These are phyloP conservation scores for Aspergillus affinis DNA, from an alignment of 495 filamentous ascomycete species.

Conservation along the genomic window DNA sequence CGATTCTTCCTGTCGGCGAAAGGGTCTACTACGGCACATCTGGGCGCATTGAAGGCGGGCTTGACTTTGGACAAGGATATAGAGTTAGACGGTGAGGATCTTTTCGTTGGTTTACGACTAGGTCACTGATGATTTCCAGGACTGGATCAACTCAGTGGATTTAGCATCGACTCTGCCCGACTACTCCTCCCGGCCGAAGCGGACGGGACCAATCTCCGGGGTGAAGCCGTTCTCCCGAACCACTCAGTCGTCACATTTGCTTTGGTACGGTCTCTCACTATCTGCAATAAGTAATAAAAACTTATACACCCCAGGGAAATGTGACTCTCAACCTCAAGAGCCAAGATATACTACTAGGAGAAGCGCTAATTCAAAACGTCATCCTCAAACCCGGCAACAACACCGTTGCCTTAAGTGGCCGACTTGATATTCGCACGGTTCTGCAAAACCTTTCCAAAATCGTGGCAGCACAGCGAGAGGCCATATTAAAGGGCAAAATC, in stretches of 20 bases:
- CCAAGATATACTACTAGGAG: conserved; percentile 38
- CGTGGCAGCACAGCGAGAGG: conserved; percentile 28
- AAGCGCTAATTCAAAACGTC: conserved; percentile 40
- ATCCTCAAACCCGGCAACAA: conserved; percentile 47
- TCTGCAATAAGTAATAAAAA: neutral
- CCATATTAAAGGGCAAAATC: conserved; percentile 37
- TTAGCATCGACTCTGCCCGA: conserved; percentile 40
- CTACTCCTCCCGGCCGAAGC: conserved; percentile 37
- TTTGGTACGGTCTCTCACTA: conserved; percentile 21
- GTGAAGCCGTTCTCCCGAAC: conserved; percentile 43
- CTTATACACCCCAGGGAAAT: conserved; percentile 31
- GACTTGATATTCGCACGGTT: conserved; percentile 14
- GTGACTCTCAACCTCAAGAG: conserved; percentile 43
- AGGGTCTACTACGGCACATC: conserved; percentile 31
- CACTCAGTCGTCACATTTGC: conserved; percentile 46
- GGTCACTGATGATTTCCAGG: conserved; percentile 12
- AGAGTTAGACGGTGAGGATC: conserved; percentile 26
- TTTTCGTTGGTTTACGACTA: neutral
- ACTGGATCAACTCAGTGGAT: conserved; percentile 43
- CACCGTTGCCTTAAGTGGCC: conserved; percentile 36
- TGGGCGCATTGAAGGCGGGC: conserved; percentile 35
- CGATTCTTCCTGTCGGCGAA: conserved; percentile 35
- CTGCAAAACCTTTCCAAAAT: conserved; percentile 37
- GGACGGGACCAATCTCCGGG: conserved; percentile 35
- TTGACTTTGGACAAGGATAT: conserved; percentile 42